A percentile compares a stretch with the other conserved stretches of the same genome.
phyloP scores from a whole-genome alignment of 2,329 filamentous ascomycete genomes.

The Fusarium sp. region DNA sequence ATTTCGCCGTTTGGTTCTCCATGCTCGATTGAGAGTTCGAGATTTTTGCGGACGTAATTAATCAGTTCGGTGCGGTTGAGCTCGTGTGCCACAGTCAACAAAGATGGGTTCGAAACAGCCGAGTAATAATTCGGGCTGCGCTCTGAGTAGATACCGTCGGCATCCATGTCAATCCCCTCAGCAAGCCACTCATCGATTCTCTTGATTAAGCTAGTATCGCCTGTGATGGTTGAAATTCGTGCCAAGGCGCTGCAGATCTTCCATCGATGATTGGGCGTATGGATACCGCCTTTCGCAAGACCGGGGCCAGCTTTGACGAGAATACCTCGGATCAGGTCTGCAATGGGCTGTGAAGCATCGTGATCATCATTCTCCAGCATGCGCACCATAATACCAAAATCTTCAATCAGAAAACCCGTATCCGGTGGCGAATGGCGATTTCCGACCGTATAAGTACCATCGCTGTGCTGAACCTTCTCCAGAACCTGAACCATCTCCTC shows the following conservation, averaged over 20 bases:
- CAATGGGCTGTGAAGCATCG: conserved; percentile 1
- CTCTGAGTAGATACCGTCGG: conserved; percentile 25
- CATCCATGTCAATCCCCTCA: conserved; percentile 21
- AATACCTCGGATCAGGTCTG: conserved; percentile 10
- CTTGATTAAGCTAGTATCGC: background rate
- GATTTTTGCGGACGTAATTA: conserved; percentile 17
- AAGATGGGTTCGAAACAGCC: conserved; percentile 19
- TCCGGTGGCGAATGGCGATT: conserved; percentile 26
- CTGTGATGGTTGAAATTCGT: conserved; percentile 12
- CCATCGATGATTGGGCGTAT: conserved; percentile 26
- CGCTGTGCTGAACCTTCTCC: conserved; percentile 4
- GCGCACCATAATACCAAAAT: conserved; percentile 28
- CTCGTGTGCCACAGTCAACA: conserved; percentile 11
- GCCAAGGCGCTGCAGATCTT: conserved; percentile 29
- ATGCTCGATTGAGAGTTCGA: conserved; percentile 20
- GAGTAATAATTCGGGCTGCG: conserved; percentile 28
- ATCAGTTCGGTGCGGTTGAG: conserved; percentile 8
- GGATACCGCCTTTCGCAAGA: conserved; percentile 17
- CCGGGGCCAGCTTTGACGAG: conserved; percentile 17
- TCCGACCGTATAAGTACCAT: conserved; percentile 21
- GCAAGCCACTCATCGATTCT: conserved; percentile 28
- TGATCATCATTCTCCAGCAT: conserved; percentile 20
- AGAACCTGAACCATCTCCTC: conserved; percentile 16
- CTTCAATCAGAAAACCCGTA: conserved; percentile 25
- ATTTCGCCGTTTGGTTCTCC: conserved; percentile 23